Percentiles rank a stretch among this genome's conserved stretches.
phyloP scores from a whole-genome alignment of 2,329 filamentous ascomycete species.

The Ophiobolus disseminans region DNA sequence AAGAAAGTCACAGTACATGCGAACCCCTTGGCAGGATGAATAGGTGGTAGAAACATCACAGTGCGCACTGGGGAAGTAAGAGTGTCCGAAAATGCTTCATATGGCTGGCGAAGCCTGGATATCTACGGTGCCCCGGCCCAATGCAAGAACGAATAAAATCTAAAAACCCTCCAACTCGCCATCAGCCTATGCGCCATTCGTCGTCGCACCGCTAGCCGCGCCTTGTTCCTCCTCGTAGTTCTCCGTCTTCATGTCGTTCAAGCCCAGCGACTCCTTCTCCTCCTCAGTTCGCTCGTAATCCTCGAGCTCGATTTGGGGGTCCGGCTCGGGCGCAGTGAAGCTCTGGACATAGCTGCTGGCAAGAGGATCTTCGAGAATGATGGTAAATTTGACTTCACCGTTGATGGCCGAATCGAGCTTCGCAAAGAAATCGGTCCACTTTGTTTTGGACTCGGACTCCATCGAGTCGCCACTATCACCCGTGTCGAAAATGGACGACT shows the following conservation, averaged over 20 bases:
- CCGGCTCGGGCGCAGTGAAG: constrained; percentile 77
- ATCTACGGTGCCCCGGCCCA: constrained; percentile 40
- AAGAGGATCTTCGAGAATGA: constrained; percentile 85
- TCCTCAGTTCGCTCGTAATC: constrained; percentile 88
- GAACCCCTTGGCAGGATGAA: constrained; percentile 73
- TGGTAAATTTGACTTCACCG: constrained; percentile 79
- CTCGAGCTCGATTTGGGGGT: constrained; percentile 81
- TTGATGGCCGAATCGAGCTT: constrained; percentile 78
- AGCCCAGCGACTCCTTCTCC: constrained; percentile 90
- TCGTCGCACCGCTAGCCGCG: constrained; percentile 30
- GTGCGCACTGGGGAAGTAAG: no score
- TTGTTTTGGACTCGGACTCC: constrained; percentile 65
- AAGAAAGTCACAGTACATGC: constrained; percentile 77
- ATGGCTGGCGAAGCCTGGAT: constrained; percentile 46
- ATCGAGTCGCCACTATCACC: constrained; percentile 84
- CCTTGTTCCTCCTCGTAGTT: constrained; percentile 70
- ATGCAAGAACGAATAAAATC: constrained; percentile 32
- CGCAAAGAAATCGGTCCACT: constrained; percentile 84
- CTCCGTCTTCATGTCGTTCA: constrained; percentile 92
- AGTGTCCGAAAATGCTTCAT: constrained; percentile 24
- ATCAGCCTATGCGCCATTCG: constrained; percentile 20
- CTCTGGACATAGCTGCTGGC: constrained; percentile 95
- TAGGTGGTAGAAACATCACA: background rate
- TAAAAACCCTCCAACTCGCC: constrained; percentile 5
- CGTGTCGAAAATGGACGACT: constrained; percentile 83